A percentile compares a stretch with the other conserved stretches of the same genome.
phyloP scores from a whole-genome alignment of 345 rosid species.

The Arabidopsis thaliana region TAIR10.1 NC_003070.9:28533001-28533500 shows the following conservation, averaged over 20 bases:
- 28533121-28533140: not conserved
- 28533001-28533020: constrained; percentile 31
- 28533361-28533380: constrained; percentile 48
- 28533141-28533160: constrained; percentile 5
- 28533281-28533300: constrained; percentile 46
- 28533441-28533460: constrained; percentile 43
- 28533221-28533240: not conserved
- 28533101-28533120: not conserved
- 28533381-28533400: constrained; percentile 45
- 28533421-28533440: constrained; percentile 39
- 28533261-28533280: not conserved
- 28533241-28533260: not conserved
- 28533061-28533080: constrained; percentile 46
- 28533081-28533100: constrained; percentile 5
- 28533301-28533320: constrained; percentile 41
- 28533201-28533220: not conserved
- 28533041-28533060: constrained; percentile 43
- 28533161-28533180: not conserved
- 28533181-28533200: not conserved
- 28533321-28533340: constrained; percentile 45
- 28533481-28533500: constrained; percentile 32
- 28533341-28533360: constrained; percentile 34
- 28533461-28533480: constrained; percentile 41
- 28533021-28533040: constrained; percentile 47
- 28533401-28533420: constrained; percentile 41